A percentile compares a stretch with the other conserved stretches of the same genome.
Evolutionary conservation across 2,329 filamentous ascomycete genomes (phyloP).

Genomic region (Penicillium nordicum): DNA sequence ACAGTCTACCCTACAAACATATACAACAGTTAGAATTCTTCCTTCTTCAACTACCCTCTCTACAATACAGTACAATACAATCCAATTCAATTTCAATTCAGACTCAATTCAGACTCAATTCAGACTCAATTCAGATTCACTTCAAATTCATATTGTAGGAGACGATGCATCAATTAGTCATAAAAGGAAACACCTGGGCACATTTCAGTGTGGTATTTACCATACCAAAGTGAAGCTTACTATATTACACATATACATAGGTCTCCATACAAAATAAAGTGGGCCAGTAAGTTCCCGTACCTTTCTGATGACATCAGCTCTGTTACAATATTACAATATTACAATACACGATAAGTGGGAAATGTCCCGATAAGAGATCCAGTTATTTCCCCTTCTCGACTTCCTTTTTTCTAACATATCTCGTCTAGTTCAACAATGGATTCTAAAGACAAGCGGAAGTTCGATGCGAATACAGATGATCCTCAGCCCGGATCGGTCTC

Average conservation of each 20-base stretch:
- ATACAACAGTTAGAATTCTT: no score
- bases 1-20: no score
- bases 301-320: not conserved
- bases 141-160: no score
- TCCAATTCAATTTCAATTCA: no score
- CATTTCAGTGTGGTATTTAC: not conserved
- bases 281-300: not conserved
- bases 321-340: not conserved
- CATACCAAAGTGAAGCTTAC: no score
- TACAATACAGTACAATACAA: no score
- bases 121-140: no score
- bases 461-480: slow-evolving; percentile 5
- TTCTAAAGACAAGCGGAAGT: slow-evolving; percentile 22
- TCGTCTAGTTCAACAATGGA: slow-evolving; percentile 3
- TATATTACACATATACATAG: no score
- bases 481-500: not conserved
- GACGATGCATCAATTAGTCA: not conserved
- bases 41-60: no score
- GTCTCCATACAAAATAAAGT: not conserved
- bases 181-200: no score
- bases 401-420: not conserved
- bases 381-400: not conserved
- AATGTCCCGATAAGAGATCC: not conserved
- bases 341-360: not conserved
- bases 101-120: no score